phyloP scores from a whole-genome alignment of 2,329 filamentous ascomycete genomes.

The Teratosphaeria viscida region DNA sequence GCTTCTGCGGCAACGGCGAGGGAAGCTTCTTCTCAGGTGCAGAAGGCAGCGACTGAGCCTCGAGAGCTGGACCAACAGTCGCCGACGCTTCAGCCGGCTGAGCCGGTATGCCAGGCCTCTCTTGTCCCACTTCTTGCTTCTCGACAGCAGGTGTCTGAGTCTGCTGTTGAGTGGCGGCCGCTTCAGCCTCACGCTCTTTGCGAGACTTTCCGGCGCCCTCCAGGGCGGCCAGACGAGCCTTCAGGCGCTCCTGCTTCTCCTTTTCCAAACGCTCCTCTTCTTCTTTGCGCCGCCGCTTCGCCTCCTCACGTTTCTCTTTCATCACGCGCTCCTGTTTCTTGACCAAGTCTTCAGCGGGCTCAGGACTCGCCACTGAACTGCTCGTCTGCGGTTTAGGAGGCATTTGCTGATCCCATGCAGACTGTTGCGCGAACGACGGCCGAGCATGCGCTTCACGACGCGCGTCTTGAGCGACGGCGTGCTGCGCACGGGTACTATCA shows the following conservation, averaged over 20 bases:
- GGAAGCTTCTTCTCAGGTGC: slow-evolving; percentile 12
- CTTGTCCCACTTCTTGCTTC: slow-evolving; percentile 1
- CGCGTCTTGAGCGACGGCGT: slow-evolving; percentile 25
- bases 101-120: slow-evolving; percentile 2
- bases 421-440: slow-evolving; percentile 19
- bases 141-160: slow-evolving; percentile 6
- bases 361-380: background rate
- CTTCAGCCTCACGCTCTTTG: slow-evolving; percentile 25
- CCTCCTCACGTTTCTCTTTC: slow-evolving; percentile 30
- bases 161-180: slow-evolving; percentile 13
- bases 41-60: slow-evolving; percentile 3
- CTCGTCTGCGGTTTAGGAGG: slow-evolving; percentile 13
- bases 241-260: slow-evolving; percentile 22
- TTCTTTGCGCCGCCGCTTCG: slow-evolving; percentile 19
- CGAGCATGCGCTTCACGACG: slow-evolving; percentile 16
- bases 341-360: slow-evolving; percentile 43
- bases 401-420: slow-evolving; percentile 25
- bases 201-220: slow-evolving; percentile 23
- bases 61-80: slow-evolving; percentile 5
- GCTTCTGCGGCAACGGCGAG: slow-evolving; percentile 12
- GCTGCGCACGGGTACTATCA: slow-evolving; percentile 16
- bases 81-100: slow-evolving; percentile 12
- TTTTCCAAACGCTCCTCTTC: slow-evolving; percentile 19
- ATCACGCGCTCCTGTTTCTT: slow-evolving; percentile 50
- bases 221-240: slow-evolving; percentile 25